These are phyloP conservation scores for Cetraspora pellucida DNA, from an alignment of 192 early-diverging fungal species.

Conservation along the genomic window DNA sequence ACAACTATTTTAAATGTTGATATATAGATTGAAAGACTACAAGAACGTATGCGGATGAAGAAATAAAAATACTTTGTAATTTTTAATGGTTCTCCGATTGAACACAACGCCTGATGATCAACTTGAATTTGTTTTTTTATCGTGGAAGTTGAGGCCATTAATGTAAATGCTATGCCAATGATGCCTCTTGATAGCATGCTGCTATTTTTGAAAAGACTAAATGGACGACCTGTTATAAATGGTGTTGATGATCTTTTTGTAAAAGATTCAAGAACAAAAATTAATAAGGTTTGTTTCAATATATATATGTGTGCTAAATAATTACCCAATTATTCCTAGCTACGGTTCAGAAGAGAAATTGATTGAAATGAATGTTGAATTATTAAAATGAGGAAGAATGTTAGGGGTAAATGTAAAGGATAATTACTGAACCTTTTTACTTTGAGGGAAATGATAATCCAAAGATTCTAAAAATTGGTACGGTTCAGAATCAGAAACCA, in stretches of 20 bases:
- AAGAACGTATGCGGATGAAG: not conserved
- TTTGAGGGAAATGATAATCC: conserved; percentile 47
- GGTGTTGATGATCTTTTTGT: conserved; percentile 48
- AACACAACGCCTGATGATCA: conserved; percentile 45
- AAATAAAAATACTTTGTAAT: conserved; percentile 48
- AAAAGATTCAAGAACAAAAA: not conserved
- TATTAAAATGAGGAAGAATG: not conserved
- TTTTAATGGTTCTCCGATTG: conserved; percentile 49
- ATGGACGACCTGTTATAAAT: conserved; percentile 54
- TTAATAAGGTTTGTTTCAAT: not conserved
- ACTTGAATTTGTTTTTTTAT: conserved; percentile 15
- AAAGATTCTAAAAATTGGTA: conserved; percentile 54
- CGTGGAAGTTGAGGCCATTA: not conserved
- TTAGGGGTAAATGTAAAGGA: not conserved
- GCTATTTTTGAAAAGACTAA: conserved; percentile 53
- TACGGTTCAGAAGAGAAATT: not conserved
- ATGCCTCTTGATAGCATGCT: conserved; percentile 48
- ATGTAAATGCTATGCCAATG: conserved; percentile 49
- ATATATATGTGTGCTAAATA: not conserved
- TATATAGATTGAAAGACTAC: not conserved
- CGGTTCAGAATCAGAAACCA: conserved; percentile 56
- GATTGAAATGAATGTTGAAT: not conserved
- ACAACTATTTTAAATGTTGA: conserved; percentile 34
- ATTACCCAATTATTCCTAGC: conserved; percentile 47
- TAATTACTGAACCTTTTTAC: conserved; percentile 36